Base-by-base conservation (phyloP, 352 stramenopile species). In the Phytophthora megakarya region DNA sequence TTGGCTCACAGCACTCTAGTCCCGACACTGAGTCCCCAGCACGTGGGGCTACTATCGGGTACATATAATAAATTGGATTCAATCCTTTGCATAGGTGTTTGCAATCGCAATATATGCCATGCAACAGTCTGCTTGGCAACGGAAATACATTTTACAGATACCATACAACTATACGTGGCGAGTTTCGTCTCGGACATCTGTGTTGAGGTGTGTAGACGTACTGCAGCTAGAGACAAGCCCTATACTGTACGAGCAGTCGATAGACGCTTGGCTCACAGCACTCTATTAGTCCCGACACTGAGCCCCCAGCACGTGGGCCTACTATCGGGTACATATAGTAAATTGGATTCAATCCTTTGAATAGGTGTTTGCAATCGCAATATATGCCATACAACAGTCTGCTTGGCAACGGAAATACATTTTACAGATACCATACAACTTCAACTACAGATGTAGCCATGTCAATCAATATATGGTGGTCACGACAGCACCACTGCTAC, bases 381-480 rank as follows among this genome's bases (percentile, higher is more conserved):
- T n/a, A n/a, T n/a, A n/a, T n/a, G n/a, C n/a, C n/a, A n/a, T n/a
- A n/a, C n/a, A n/a, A n/a, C n/a, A n/a, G n/a, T n/a, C n/a, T n/a
- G n/a, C n/a, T n/a, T n/a, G n/a, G n/a, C n/a, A n/a, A n/a, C n/a
- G n/a, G n/a, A n/a, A n/a, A 46, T 42, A 48, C 59, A 57, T 61
- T 57, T 62, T 45, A 57, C 37, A 56, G 30, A 35, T 35, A 35
- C 30, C 30, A 15, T 57, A 57, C 56, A 66, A 63, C 64, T 72
- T 72, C 64, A 72, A 64, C 64, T 60, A 46, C 33, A 10, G 40
- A 57, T 65, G 60, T 61, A 70, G 59, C 65, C 65, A 69, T 58
- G 22, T 55, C 26, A 33, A 42, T 16, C 28, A 12, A 19, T 32
- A n/a, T n/a, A n/a, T n/a, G n/a, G n/a, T n/a, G n/a, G n/a, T n/a